phyloP scores from a whole-genome alignment of 2,329 filamentous ascomycete species.

The Graphiopsis chlorocephala region DNA sequence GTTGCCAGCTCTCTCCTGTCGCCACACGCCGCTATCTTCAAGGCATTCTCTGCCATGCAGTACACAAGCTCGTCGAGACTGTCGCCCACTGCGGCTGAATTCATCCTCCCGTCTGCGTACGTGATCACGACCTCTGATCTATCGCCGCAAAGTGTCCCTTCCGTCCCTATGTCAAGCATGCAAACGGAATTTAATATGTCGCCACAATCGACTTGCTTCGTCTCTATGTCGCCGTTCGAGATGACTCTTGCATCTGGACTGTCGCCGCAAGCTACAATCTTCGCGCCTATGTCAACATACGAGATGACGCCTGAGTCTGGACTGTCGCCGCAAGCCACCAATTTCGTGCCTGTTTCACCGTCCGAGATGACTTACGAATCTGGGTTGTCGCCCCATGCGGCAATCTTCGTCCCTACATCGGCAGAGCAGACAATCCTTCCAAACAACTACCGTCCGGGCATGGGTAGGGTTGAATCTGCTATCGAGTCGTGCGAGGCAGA shows the following conservation, averaged over 20 bases:
- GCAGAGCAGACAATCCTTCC: neutral
- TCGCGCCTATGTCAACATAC: neutral
- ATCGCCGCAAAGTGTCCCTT: neutral
- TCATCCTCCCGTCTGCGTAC: neutral
- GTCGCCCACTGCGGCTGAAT: neutral
- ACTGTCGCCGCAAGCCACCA: neutral
- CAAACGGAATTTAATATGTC: neutral
- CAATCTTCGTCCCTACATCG: neutral
- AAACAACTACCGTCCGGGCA: neutral
- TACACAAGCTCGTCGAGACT: neutral
- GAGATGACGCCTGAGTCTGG: neutral
- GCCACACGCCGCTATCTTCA: neutral
- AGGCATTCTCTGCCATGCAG: neutral
- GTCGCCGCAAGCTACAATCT: neutral
- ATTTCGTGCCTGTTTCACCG: neutral
- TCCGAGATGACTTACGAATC: neutral
- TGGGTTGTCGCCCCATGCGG: neutral
- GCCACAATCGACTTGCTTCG: neutral
- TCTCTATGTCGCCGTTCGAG: neutral
- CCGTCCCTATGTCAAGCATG: neutral
- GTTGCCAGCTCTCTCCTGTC: neutral
- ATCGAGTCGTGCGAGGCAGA: neutral
- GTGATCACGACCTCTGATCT: neutral
- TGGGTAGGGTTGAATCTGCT: neutral
- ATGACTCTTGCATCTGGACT: neutral